A percentile compares a stretch with the other conserved stretches of the same genome.
Conservation (phyloP, 2,329 filamentous ascomycete species). For the Paecilomyces sp. region DNA sequence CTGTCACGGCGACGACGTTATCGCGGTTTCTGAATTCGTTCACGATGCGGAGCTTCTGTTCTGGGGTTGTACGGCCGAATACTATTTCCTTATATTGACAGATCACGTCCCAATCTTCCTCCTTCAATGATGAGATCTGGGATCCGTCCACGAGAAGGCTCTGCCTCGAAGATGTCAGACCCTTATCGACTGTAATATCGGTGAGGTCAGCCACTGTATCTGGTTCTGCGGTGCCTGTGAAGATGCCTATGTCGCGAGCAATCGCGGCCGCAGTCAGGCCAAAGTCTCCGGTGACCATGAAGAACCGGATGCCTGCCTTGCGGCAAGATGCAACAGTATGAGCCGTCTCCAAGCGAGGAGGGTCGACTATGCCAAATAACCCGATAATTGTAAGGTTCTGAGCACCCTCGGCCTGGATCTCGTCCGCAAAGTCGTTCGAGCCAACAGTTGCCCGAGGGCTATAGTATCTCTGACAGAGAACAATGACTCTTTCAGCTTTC, state of each 20-base stretch:
- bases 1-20: constrained; percentile 35
- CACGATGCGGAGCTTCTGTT: constrained; percentile 38
- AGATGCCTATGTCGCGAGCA: constrained; percentile 35
- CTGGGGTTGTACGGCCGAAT: constrained; percentile 36
- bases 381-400: constrained; percentile 44
- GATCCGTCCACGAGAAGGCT: constrained; percentile 60
- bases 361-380: constrained; percentile 43
- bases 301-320: constrained; percentile 31
- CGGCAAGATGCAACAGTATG: constrained; percentile 28
- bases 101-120: constrained; percentile 62
- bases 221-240: constrained; percentile 39
- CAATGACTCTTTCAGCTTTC: constrained; percentile 62
- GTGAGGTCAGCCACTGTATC: constrained; percentile 51
- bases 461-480: constrained; percentile 58
- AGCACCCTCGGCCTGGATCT: constrained; percentile 35
- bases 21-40: constrained; percentile 31
- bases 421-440: constrained; percentile 47
- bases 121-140: constrained; percentile 59
- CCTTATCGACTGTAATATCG: constrained; percentile 14
- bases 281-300: constrained; percentile 40
- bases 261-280: constrained; percentile 34
- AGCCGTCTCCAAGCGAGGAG: constrained; percentile 29
- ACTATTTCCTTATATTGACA: constrained; percentile 48
- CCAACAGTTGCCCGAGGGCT: constrained; percentile 34
- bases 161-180: constrained; percentile 22